Conservation (phyloP, 805 yeast genomes). For the Cyberlindnera lachancei region DNA sequence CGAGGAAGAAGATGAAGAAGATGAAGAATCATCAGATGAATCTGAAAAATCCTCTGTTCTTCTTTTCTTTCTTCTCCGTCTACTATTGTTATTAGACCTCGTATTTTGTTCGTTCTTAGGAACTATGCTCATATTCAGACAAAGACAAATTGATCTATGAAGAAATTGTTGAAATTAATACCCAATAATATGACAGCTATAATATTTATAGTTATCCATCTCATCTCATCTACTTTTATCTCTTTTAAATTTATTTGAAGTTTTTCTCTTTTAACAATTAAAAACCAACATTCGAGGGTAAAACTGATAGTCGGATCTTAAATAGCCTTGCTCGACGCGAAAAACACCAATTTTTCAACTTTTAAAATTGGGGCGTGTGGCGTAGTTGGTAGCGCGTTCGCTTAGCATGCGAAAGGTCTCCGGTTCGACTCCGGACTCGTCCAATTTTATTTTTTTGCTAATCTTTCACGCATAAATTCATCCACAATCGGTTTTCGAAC, state of each 20-base stretch:
- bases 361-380: slow-evolving; percentile 61
- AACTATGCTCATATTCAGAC: slow-evolving; percentile 18
- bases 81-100: slow-evolving; percentile 16
- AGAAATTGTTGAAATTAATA: not conserved
- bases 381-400: slow-evolving; percentile 80
- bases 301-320: not conserved
- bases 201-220: too few relatives aligned
- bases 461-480: too few relatives aligned
- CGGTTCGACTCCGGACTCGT: slow-evolving; percentile 75
- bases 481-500: too few relatives aligned
- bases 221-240: not conserved
- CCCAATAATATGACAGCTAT: too few relatives aligned
- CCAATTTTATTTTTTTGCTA: slow-evolving; percentile 30
- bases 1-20: slow-evolving; percentile 25
- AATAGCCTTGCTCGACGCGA: not conserved
- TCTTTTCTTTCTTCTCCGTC: slow-evolving; percentile 69
- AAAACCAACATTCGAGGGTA: too few relatives aligned
- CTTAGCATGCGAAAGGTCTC: slow-evolving; percentile 76
- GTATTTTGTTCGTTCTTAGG: slow-evolving; percentile 16
- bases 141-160: too few relatives aligned
- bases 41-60: slow-evolving; percentile 68
- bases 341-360: too few relatives aligned
- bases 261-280: not conserved
- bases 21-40: slow-evolving; percentile 1
- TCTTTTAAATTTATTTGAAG: not conserved